phyloP scores from a whole-genome alignment of 225 moss, liverwort and hornwort genomes.

The Pseudoscleropodium purum region DNA sequence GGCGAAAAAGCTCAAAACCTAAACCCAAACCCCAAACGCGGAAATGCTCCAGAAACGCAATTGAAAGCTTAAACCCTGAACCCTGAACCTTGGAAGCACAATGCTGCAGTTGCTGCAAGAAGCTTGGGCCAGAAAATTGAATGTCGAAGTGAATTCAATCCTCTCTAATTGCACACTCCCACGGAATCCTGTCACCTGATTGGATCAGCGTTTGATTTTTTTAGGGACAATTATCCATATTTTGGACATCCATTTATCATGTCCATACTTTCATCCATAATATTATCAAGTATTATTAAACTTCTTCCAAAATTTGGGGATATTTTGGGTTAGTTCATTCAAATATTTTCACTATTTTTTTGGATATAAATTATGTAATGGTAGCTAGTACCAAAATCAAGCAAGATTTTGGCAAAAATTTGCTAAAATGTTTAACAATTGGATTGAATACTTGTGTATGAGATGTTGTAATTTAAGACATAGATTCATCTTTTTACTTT shows the following conservation, averaged over 20 bases:
- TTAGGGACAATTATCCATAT: not conserved
- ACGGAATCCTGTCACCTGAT: not conserved
- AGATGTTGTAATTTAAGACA: not conserved
- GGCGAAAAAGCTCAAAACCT: not conserved
- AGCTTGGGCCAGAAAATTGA: not conserved
- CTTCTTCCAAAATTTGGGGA: not conserved
- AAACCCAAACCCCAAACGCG: not conserved
- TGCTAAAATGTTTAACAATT: not conserved
- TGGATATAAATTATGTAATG: no score
- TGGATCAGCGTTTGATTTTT: not conserved
- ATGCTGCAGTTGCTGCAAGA: not conserved
- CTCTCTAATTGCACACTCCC: not conserved
- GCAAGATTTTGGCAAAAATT: not conserved
- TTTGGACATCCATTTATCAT: not conserved
- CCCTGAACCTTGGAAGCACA: not conserved
- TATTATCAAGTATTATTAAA: not conserved
- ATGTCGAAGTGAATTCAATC: not conserved
- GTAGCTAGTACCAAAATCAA: not conserved
- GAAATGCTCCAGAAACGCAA: not conserved
- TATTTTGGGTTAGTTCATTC: not conserved
- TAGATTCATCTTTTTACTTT: not conserved
- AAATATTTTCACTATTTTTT: not conserved
- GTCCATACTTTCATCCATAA: not conserved
- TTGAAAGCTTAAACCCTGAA: not conserved
- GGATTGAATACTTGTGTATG: not conserved